These are phyloP conservation scores for Clarireedia homoeocarpa DNA, from an alignment of 2,329 filamentous ascomycete species.

Conservation along the genomic window DNA sequence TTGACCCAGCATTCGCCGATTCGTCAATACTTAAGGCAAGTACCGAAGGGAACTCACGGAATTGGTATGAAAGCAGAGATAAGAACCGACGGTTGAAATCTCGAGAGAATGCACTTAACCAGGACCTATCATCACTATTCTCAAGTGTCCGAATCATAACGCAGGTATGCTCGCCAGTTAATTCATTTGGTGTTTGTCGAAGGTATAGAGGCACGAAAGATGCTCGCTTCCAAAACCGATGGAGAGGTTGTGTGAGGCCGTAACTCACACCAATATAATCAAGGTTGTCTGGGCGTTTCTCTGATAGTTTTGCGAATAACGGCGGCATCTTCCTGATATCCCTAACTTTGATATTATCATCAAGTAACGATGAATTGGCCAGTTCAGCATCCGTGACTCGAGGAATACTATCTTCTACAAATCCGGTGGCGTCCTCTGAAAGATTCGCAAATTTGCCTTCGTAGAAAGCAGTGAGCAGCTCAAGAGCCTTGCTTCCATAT, in stretches of 20 bases:
- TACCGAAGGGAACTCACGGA: constrained; percentile 70
- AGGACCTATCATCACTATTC: constrained; percentile 60
- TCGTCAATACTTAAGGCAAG: constrained; percentile 84
- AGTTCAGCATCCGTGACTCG: constrained; percentile 79
- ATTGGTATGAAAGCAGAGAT: constrained; percentile 83
- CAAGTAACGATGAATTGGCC: constrained; percentile 64
- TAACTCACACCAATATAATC: constrained; percentile 97
- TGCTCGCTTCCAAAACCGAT: constrained; percentile 94
- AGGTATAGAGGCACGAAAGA: constrained; percentile 86
- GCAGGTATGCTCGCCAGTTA: constrained; percentile 95
- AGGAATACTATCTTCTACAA: constrained; percentile 54
- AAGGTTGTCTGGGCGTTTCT: constrained; percentile 69
- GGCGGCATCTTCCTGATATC: constrained; percentile 91
- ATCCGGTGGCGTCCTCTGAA: constrained; percentile 57
- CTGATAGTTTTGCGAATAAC: constrained; percentile 79
- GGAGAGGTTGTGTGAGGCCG: constrained; percentile 76
- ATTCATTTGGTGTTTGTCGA: constrained; percentile 87
- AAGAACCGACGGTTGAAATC: constrained; percentile 96
- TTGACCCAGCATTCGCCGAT: constrained; percentile 66
- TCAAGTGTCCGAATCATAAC: constrained; percentile 87
- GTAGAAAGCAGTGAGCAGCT: constrained; percentile 86
- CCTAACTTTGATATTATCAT: constrained; percentile 82
- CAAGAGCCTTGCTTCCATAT: constrained; percentile 81
- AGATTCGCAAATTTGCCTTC: constrained; percentile 85
- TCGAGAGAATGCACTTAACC: constrained; percentile 83